These are phyloP conservation scores for Telfairia occidentalis DNA, from an alignment of 331 rosid species.

Conservation along the genomic window DNA sequence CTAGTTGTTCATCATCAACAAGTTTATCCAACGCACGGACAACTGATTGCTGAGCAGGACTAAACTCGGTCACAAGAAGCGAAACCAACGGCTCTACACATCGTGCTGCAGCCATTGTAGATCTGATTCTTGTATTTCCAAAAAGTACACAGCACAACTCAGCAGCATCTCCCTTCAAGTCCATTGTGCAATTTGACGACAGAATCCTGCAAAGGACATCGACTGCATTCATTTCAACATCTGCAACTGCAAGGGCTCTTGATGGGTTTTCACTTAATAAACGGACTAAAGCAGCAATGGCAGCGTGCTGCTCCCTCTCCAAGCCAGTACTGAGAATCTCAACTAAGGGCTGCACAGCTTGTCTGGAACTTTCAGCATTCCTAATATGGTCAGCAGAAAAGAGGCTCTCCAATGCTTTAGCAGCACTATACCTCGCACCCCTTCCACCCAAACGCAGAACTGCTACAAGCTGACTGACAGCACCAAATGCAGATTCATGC, in stretches of 20 bases:
- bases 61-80: slow-evolving; percentile 71
- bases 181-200: slow-evolving; percentile 78
- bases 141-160: slow-evolving; percentile 89
- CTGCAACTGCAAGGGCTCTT: slow-evolving; percentile 91
- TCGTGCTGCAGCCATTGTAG: slow-evolving; percentile 82
- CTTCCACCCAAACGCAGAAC: slow-evolving; percentile 97
- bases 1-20: slow-evolving; percentile 93
- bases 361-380: slow-evolving; percentile 87
- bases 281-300: slow-evolving; percentile 87
- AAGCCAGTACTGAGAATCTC: slow-evolving; percentile 92
- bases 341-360: slow-evolving; percentile 94
- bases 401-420: slow-evolving; percentile 92
- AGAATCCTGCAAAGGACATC: slow-evolving; percentile 97
- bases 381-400: slow-evolving; percentile 93
- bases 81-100: slow-evolving; percentile 96
- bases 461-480: slow-evolving; percentile 92
- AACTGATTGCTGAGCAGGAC: slow-evolving; percentile 81
- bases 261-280: slow-evolving; percentile 94
- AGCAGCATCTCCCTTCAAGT: slow-evolving; percentile 92
- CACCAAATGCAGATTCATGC: slow-evolving; percentile 85
- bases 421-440: slow-evolving; percentile 87
- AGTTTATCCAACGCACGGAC: slow-evolving; percentile 93
- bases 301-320: slow-evolving; percentile 97
- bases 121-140: slow-evolving; percentile 93
- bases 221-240: slow-evolving; percentile 96